Conservation (phyloP, 129 eudicot species). For the Logfia minima region DNA sequence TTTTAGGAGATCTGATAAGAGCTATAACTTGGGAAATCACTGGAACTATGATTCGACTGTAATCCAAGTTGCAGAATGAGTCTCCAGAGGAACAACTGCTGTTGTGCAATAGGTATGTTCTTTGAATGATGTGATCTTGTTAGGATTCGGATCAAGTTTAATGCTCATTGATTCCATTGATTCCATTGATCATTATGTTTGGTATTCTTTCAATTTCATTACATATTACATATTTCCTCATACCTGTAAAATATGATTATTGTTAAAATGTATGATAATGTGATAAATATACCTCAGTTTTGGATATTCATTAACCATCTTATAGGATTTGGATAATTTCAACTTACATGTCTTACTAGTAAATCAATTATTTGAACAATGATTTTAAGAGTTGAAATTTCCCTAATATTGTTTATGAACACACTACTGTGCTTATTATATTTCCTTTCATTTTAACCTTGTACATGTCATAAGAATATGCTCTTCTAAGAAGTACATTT, state of each 20-base stretch:
- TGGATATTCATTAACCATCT: background rate
- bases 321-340: background rate
- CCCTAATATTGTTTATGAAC: background rate
- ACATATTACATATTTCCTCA: background rate
- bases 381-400: background rate
- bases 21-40: too few species aligned
- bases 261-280: background rate
- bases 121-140: too few species aligned
- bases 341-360: background rate
- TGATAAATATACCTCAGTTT: background rate
- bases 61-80: too few species aligned
- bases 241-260: background rate
- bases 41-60: too few species aligned
- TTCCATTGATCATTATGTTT: background rate
- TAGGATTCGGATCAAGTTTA: too few species aligned
- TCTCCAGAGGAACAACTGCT: too few species aligned
- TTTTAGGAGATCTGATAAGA: too few species aligned
- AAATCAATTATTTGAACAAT: background rate
- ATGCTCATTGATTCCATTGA: background rate
- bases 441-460: too few species aligned
- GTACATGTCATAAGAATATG: background rate
- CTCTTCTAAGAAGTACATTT: background rate
- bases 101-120: too few species aligned
- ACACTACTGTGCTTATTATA: too few species aligned
- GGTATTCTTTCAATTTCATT: background rate